Conservation (phyloP, 257 asterid genomes). For the Forsythia suspensa region DNA sequence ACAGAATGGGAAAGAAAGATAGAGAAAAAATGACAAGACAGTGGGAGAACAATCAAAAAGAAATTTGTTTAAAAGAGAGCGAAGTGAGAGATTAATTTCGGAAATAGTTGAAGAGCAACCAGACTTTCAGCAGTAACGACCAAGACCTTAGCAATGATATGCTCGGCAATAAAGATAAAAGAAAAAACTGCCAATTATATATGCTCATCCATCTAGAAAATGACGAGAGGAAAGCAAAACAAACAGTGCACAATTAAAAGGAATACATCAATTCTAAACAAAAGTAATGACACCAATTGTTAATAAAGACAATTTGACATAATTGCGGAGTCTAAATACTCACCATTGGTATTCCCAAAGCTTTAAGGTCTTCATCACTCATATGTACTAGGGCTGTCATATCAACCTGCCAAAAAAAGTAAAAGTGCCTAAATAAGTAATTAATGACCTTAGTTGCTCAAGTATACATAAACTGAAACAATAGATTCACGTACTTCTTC, state of each 20-base stretch:
- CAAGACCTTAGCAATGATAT: constrained; percentile 14
- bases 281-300: neutral
- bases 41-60: neutral
- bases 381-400: constrained; percentile 93
- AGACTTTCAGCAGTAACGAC: neutral
- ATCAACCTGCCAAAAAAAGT: constrained; percentile 69
- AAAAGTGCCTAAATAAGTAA: constrained; percentile 7
- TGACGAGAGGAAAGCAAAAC: neutral
- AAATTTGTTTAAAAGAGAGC: neutral
- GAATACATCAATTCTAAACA: constrained; percentile 4
- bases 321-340: constrained; percentile 22
- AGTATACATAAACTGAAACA: constrained; percentile 22
- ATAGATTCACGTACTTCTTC: constrained; percentile 70
- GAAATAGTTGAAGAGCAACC: constrained; percentile 5
- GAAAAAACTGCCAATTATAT: neutral
- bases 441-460: constrained; percentile 2
- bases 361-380: constrained; percentile 98
- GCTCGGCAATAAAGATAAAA: neutral
- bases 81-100: neutral
- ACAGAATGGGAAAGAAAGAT: neutral
- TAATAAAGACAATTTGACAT: constrained; percentile 9
- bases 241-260: neutral
- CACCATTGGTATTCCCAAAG: constrained; percentile 98
- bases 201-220: neutral
- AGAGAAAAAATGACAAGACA: neutral